A percentile compares a stretch with the other conserved stretches of the same genome.
phyloP scores from a whole-genome alignment of 2,329 filamentous ascomycete species.

The Graphilbum fragrans region DNA sequence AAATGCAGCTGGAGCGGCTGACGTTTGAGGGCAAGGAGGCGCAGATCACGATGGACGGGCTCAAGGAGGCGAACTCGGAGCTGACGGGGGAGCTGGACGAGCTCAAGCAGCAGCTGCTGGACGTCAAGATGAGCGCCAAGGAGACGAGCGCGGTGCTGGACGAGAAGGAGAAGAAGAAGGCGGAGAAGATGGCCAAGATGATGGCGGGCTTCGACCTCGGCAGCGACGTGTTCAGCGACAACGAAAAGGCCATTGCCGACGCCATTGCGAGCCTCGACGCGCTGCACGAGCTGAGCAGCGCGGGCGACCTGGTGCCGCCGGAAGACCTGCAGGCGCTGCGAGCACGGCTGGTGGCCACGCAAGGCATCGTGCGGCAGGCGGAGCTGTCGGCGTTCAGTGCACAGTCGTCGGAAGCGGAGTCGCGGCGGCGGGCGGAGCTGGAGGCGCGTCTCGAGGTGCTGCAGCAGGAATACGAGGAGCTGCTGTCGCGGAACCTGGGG shows the following conservation, averaged over 20 bases:
- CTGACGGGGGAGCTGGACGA: constrained; percentile 87
- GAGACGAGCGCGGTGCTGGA: constrained; percentile 82
- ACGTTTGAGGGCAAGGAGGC: constrained; percentile 95
- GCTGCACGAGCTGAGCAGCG: constrained; percentile 62
- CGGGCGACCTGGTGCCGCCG: constrained; percentile 67
- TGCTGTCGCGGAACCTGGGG: constrained; percentile 67
- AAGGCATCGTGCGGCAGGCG: constrained; percentile 84
- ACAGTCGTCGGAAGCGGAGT: constrained; percentile 49
- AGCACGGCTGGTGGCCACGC: constrained; percentile 71
- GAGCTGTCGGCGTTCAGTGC: constrained; percentile 72
- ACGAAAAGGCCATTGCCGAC: constrained; percentile 73
- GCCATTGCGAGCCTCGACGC: constrained; percentile 75
- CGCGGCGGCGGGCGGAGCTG: constrained; percentile 61
- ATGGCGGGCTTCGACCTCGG: constrained; percentile 97
- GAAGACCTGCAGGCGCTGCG: constrained; percentile 71
- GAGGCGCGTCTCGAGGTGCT: constrained; percentile 63
- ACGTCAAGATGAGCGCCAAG: constrained; percentile 93
- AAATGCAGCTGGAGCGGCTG: constrained; percentile 93
- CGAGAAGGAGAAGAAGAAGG: constrained; percentile 98
- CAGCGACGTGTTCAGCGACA: constrained; percentile 84
- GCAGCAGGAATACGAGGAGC: constrained; percentile 72
- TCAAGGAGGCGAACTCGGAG: constrained; percentile 92
- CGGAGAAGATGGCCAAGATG: constrained; percentile 99
- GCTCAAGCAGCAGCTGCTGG: constrained; percentile 87
- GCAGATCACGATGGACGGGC: constrained; percentile 90